Evolutionary conservation across 331 rosid genomes (phyloP), one percentile per base, ranked within the genome.

Genomic region (Erythrophleum ivorense): DNA sequence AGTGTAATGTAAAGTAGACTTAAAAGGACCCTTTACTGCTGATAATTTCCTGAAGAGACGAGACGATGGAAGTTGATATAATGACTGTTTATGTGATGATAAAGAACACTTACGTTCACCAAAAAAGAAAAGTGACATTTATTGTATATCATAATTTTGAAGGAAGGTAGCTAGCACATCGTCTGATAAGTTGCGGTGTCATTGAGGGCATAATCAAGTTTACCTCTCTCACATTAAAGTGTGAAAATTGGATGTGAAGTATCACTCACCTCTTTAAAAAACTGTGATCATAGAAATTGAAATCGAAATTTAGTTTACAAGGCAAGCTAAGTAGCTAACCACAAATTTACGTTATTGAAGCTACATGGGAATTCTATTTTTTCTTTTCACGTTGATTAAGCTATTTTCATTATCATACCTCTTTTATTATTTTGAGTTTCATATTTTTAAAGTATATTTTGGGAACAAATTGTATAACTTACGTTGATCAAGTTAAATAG

Each of bases 301-400:
- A 12, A 50, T 41, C 14, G 13, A 29, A 31, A 45, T 71, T 55
- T 85, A 34, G 66, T 71, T 77, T 63, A 70, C 3, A 84, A 77
- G 80, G 65, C 80, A 85, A 64, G 85, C 68, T 45, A 84, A n/a
- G 54, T 53, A 49, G n/a, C 31, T 69, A 84, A 31, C 59, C 15
- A 31, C 48, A 36, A 12, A 7, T 29, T 60, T 31, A 29, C 10
- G 33, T 57, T 57, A n/a, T 8, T 29, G 5, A 50, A 1, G 1
- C 55, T 50, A 13, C 6, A 50, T 49, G 0, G 29, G 29, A 24
- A 24, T 24, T 24, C 29, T 24, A 24, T 24, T 24, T 24, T 24
- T 24, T 46, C 9, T 46, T 7, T 9, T 8, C 2, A 46, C 10
- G 2, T 46, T 54, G 9, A 54, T 16, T 54, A 54, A 54, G 8